A percentile compares a stretch with the other conserved stretches of the same genome.
These are phyloP conservation scores for Zoysia pacifica DNA, from an alignment of 176 grass and related monocot genomes.

Conservation along the genomic window DNA sequence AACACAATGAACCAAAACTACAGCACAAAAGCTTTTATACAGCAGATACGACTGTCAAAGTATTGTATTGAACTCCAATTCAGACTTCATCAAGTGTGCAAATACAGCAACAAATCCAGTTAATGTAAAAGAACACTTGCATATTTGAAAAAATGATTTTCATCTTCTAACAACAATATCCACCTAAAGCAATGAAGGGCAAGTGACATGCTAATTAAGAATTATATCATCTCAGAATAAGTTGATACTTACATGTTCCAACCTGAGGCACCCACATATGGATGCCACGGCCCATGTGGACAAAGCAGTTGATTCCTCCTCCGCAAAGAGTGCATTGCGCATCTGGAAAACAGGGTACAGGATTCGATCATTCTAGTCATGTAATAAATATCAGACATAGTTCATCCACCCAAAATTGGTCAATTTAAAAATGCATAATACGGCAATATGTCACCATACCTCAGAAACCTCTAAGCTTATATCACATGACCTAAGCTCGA, in stretches of 20 bases:
- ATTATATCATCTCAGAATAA: conserved; percentile 31
- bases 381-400: conserved; percentile 15
- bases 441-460: conserved; percentile 46
- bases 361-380: conserved; percentile 24
- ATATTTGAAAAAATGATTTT: conserved; percentile 17
- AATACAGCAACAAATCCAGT: conserved; percentile 1
- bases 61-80: background rate
- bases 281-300: conserved; percentile 94
- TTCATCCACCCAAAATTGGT: conserved; percentile 8
- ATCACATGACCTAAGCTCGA: conserved; percentile 83
- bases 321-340: conserved; percentile 74
- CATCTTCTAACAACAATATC: background rate
- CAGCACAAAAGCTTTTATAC: background rate
- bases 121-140: background rate
- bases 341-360: conserved; percentile 53
- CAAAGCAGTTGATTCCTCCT: conserved; percentile 97
- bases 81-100: background rate
- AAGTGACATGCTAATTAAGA: conserved; percentile 20
- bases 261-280: conserved; percentile 87
- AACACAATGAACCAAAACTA: background rate
- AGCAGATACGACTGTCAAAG: background rate
- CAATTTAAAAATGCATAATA: conserved; percentile 20
- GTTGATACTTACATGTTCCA: conserved; percentile 79
- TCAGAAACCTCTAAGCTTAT: conserved; percentile 85
- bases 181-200: conserved; percentile 3